Evolutionary conservation across 176 grass and related monocot genomes (phyloP), one percentile per base, ranked within the genome.

Genomic region (Aegilops umbellulata): DNA sequence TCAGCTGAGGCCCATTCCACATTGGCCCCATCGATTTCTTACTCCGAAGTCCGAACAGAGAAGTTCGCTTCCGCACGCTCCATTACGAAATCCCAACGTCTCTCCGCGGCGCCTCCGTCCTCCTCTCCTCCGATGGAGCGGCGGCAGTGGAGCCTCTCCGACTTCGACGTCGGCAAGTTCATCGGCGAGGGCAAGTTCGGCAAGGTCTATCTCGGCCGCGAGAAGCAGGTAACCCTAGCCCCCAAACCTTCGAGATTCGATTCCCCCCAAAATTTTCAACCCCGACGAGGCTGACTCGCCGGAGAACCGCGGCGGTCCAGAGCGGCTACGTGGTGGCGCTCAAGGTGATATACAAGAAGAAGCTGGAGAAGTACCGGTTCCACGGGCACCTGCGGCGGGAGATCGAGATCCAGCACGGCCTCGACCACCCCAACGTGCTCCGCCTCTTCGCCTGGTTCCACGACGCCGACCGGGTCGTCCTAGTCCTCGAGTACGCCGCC

Each of bases 381-480:
- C 86, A 95, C 85, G 74, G 76, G 66, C 91, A 95, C 75, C 80
- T 98, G 65, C 81, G 70, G 79, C 84, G 91, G 58, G 96, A 95
- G 91, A 95, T 98, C 58, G 91, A 91, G 91, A 98, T 98, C 74
- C 93, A 98, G 88, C 76, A 82, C 80, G 65, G 86, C 13, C 88
- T 98, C 77, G 77, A 95, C 78, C 92, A 98, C 92, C 94, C 96
- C 31, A 98, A 95, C 84, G 91, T 98, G 82, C 89, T 98, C 83
- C 88, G 92, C 65, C 94, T 98, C 90, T 98, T 92, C 51, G 84
- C 97, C 9, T 95, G 97, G 97, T 98, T 98, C 83, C 90, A 95
- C 63, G 92, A 98, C 68, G 90, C 61, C 38, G 79, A 91, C 29
- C 90, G 86, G 6, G 70, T 98, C 65, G 92, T 98, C 74, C 90